phyloP scores from a whole-genome alignment of 2,329 filamentous ascomycete species.

The Penicillium sclerotigenum region DNA sequence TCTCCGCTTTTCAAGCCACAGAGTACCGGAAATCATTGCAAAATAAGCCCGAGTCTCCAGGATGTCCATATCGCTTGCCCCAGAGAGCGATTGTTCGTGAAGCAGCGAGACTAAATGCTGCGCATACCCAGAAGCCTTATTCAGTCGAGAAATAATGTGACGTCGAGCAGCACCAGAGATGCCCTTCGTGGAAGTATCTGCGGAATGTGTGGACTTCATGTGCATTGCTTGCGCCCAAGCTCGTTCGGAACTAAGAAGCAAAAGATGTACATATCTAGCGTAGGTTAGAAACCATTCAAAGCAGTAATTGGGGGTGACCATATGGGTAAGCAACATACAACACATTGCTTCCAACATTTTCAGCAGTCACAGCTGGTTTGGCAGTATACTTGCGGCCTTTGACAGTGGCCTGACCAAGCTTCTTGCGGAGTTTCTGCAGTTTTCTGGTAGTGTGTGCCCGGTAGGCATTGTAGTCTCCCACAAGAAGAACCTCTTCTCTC shows the following conservation, averaged over 20 bases:
- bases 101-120: constrained; percentile 65
- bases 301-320: neutral
- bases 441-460: constrained; percentile 74
- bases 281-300: constrained; percentile 13
- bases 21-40: constrained; percentile 70
- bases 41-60: constrained; percentile 85
- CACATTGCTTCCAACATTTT: constrained; percentile 69
- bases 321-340: constrained; percentile 58
- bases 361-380: constrained; percentile 67
- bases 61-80: constrained; percentile 67
- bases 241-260: constrained; percentile 81
- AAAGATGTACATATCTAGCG: constrained; percentile 68
- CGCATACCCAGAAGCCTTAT: constrained; percentile 72
- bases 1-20: constrained; percentile 79
- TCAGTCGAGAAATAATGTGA: constrained; percentile 83
- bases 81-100: constrained; percentile 59
- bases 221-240: constrained; percentile 96
- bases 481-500: constrained; percentile 77
- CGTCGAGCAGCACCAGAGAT: constrained; percentile 76
- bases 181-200: constrained; percentile 68
- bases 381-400: constrained; percentile 81
- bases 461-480: constrained; percentile 86
- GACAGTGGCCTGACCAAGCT: constrained; percentile 76
- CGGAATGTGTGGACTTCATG: constrained; percentile 78
- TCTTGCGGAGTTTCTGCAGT: constrained; percentile 78